phyloP scores from a whole-genome alignment of 2,329 filamentous ascomycete genomes.

The Hypoxylon sp. region DNA sequence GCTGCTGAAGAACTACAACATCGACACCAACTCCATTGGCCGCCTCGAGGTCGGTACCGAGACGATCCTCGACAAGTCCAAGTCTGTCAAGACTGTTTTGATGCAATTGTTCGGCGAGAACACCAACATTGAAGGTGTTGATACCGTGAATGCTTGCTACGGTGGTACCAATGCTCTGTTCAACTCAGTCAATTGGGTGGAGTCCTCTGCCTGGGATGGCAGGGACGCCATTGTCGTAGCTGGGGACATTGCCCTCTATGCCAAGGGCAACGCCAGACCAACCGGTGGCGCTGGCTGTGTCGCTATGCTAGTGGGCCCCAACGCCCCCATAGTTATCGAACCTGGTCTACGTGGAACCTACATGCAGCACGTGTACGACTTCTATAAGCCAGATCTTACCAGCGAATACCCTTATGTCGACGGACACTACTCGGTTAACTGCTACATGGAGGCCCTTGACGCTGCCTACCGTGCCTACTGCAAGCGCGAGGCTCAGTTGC shows the following conservation, averaged over 20 bases:
- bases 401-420: constrained; percentile 91
- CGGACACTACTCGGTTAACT: constrained; percentile 85
- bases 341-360: constrained; percentile 84
- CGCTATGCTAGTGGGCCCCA: constrained; percentile 82
- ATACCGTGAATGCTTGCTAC: constrained; percentile 89
- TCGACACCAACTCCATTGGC: constrained; percentile 83
- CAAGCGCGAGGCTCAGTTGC: constrained; percentile 76
- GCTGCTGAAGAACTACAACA: constrained; percentile 85
- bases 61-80: constrained; percentile 90
- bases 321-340: constrained; percentile 83
- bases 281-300: constrained; percentile 86
- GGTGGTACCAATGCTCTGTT: constrained; percentile 88
- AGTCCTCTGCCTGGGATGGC: constrained; percentile 89
- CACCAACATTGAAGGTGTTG: constrained; percentile 86
- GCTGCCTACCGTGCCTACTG: constrained; percentile 85
- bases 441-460: constrained; percentile 86
- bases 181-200: constrained; percentile 88
- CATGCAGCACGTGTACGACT: constrained; percentile 89
- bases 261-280: constrained; percentile 85
- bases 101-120: constrained; percentile 91
- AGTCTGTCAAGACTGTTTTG: constrained; percentile 89
- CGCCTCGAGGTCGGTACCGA: constrained; percentile 89
- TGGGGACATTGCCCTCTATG: constrained; percentile 88
- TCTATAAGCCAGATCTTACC: constrained; percentile 90
- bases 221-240: constrained; percentile 84